phyloP scores from a whole-genome alignment of 2,329 filamentous ascomycete genomes.

The Diaporthe sp. region DNA sequence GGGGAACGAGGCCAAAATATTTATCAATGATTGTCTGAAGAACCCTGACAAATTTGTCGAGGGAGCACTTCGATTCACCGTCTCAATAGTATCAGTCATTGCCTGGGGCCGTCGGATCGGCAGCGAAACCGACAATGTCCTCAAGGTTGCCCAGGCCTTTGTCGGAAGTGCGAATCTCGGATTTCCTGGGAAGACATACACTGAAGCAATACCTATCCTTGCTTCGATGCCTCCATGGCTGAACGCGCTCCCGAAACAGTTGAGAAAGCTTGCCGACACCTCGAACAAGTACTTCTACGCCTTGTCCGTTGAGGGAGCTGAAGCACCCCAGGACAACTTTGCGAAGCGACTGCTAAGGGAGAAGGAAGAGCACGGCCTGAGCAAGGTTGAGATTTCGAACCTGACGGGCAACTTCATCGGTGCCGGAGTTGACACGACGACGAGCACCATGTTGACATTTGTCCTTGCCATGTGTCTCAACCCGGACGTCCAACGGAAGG shows the following conservation, averaged over 20 bases:
- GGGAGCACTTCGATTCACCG: neutral
- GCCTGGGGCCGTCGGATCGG: neutral
- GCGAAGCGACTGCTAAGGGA: neutral
- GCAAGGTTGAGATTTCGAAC: conserved; percentile 3
- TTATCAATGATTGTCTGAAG: neutral
- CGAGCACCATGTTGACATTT: conserved; percentile 3
- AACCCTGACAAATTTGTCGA: neutral
- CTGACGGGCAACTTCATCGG: neutral
- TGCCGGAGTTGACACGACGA: conserved; percentile 1
- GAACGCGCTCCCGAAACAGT: neutral
- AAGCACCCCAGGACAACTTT: conserved; percentile 1
- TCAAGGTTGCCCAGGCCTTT: conserved; percentile 14
- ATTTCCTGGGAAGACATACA: neutral
- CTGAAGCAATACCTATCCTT: neutral
- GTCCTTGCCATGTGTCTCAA: conserved; percentile 12
- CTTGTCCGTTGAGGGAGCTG: conserved; percentile 1
- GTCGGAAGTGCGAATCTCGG: neutral
- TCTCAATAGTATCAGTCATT: neutral
- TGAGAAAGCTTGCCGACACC: neutral
- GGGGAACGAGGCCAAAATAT: neutral
- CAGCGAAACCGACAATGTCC: neutral
- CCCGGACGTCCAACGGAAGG: neutral
- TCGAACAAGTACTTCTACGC: conserved; percentile 24
- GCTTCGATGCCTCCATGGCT: conserved; percentile 1
- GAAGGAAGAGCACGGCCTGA: neutral